Base-by-base conservation (phyloP, 495 filamentous ascomycete species). In the Penicillium alfredii region DNA sequence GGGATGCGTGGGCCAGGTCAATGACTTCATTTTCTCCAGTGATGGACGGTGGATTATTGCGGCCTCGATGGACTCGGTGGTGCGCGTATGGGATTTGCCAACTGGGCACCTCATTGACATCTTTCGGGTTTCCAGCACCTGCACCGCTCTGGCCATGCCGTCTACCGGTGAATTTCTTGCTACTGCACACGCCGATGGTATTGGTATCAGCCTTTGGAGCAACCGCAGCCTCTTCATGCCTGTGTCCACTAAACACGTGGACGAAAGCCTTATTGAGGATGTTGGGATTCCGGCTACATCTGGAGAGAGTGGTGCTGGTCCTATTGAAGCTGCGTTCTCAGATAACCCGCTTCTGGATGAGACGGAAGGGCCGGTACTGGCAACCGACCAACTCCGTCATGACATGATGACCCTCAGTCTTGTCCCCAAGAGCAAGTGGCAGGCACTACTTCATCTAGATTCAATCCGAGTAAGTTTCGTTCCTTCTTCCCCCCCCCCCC, bases 11-110 rank as follows among this genome's bases (percentile, higher is more conserved):
- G 82, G 77, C 12, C 77, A 77, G 34, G 81, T 94, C 43, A 87
- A 81, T 51, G 86, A 94, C 56, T 86, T 90, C 49, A 80, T 77
- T 41, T 97, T 97, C 61, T 97, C 92, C 9, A 83, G 81, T 44
- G 88, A 97, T 58, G 92, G 88, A 15, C 73, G 88, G 24, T 97
- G 92, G 93, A 81, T 99, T 45, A 72, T 96, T 36, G 86, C 88
- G 11, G 83, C 88, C 8, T 87, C 85, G 4, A 80, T 83, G 58
- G 89, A 96, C 60, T 80, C 77, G 8, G 63, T 84, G 26, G 66
- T 99, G 22, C 77, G 92, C 30, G 76, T 96, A 2, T 99, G 92
- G 90, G 92, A 99, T 63, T 65, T 99, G 16, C 89, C 92, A 8
- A 97, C 92, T 0, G 86, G 87, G 3, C 92, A 97, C 64, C 72